phyloP scores from a whole-genome alignment of 1,284 basidiomycete species.

The Austropuccinia psidii region DNA sequence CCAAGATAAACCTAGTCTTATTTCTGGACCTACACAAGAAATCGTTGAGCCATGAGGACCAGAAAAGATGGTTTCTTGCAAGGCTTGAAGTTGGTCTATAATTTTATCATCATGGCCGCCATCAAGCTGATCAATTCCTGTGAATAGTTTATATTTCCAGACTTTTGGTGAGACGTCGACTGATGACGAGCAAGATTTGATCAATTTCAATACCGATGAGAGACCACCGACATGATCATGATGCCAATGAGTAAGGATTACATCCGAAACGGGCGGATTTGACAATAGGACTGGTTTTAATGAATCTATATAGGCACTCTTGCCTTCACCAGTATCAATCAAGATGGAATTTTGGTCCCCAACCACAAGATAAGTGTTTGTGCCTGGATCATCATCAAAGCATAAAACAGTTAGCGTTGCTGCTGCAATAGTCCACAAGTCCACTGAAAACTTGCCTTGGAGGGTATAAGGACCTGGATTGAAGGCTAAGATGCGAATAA shows the following conservation, averaged over 20 bases:
- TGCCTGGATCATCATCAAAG: slow-evolving; percentile 61
- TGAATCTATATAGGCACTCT: slow-evolving; percentile 60
- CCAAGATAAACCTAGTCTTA: no score
- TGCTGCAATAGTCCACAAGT: neutral
- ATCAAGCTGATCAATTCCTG: slow-evolving; percentile 6
- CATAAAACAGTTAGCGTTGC: no score
- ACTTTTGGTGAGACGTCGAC: slow-evolving; percentile 43
- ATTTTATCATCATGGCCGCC: slow-evolving; percentile 46
- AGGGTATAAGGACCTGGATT: slow-evolving; percentile 87
- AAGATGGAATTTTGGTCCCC: slow-evolving; percentile 63
- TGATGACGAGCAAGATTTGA: slow-evolving; percentile 53
- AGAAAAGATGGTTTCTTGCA: slow-evolving; percentile 52
- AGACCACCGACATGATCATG: slow-evolving; percentile 76
- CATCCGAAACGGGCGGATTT: slow-evolving; percentile 59
- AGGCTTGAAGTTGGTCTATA: slow-evolving; percentile 51
- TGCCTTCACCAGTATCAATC: slow-evolving; percentile 79
- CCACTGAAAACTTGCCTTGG: slow-evolving; percentile 56
- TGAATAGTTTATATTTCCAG: slow-evolving; percentile 50
- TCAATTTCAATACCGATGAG: slow-evolving; percentile 56
- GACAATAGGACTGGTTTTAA: slow-evolving; percentile 57
- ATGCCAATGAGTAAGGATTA: slow-evolving; percentile 86
- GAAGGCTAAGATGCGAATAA: slow-evolving; percentile 55
- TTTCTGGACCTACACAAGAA: slow-evolving; percentile 56
- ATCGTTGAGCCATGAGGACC: slow-evolving; percentile 53
- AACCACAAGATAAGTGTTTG: slow-evolving; percentile 85